Conservation (phyloP, 192 early-diverging fungal species). For the Chytriomyces confervae region DNA sequence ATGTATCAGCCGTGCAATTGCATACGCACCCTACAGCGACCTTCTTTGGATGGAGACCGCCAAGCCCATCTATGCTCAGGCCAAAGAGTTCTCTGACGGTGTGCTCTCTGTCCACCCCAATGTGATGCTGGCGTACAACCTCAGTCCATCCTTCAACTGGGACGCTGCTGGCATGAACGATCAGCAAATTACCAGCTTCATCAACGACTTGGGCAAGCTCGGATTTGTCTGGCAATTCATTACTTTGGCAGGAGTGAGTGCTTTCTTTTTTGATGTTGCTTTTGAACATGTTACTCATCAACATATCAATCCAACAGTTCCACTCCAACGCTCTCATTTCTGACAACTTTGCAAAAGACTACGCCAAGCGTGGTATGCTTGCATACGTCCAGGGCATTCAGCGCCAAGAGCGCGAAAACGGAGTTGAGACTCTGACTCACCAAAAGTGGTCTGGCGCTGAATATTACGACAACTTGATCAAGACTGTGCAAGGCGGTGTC, state of each 20-base stretch:
- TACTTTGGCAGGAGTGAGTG: conserved; percentile 81
- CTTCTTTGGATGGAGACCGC: conserved; percentile 98
- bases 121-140: conserved; percentile 92
- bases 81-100: conserved; percentile 86
- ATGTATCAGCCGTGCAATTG: conserved; percentile 80
- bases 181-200: conserved; percentile 83
- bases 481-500: conserved; percentile 91
- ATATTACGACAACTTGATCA: conserved; percentile 89
- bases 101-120: conserved; percentile 82
- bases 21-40: conserved; percentile 89
- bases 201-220: conserved; percentile 80
- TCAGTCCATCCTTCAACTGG: conserved; percentile 99
- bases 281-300: too few relatives aligned
- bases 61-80: conserved; percentile 90
- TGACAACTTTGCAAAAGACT: conserved; percentile 89
- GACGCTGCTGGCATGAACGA: conserved; percentile 94
- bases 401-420: conserved; percentile 86
- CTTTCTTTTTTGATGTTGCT: conserved; percentile 5
- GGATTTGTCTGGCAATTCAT: conserved; percentile 99
- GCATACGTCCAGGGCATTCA: conserved; percentile 94
- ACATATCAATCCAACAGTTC: conserved; percentile 50
- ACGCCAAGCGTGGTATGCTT: conserved; percentile 87
- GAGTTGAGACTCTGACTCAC: conserved; percentile 91
- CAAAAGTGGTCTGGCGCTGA: conserved; percentile 95
- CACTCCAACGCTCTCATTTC: conserved; percentile 88